Base-by-base conservation (phyloP, 106 monocot species). In the Dendrobium officinale region DNA sequence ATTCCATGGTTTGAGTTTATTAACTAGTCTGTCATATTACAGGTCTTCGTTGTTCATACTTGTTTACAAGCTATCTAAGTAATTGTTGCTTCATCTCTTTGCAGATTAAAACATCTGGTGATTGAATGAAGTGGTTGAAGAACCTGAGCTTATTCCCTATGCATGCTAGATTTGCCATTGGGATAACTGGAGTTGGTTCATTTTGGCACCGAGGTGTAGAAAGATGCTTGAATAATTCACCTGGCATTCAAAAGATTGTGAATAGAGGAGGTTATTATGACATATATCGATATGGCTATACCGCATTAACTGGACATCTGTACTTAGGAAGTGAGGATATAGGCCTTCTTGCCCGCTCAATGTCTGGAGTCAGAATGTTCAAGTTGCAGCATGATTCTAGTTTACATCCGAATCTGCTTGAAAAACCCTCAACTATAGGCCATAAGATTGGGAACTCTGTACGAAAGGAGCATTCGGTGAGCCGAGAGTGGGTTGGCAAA, bases 401-500 rank as follows among this genome's bases (percentile, higher is more conserved):
- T 9, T 44, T 27, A 2, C 24, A 49, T 76, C 26, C 24, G 11
- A 76, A 51, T 27, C 11, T 49, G 45, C 26, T 49, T 5, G 15
- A 76, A 11, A 15, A 15, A 48, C 41, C 18, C 49, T 74, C 80
- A 7, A 55, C 41, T 43, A 66, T 33, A 29, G 40, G 20, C 55
- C 40, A 19, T 19, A 19, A 45, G 56, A 56, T 79, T 48, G 68
- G 75, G 42, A 24, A 47, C 42, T 76, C 82, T 37, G 40, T 51
- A 41, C 16, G 59, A 1, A 51, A 59, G 13, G 85, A 82, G 41
- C 1, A 64, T 49, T 77, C 82, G 33, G 19, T 85, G 29, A 83
- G 75, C 67, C 81, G 88, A 75, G 78, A 79, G 5, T 85, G n/a
- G 88, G 88, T 44, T 85, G 31, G 80, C 61, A 15, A 73, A 83